These are phyloP conservation scores for Emergomyces africanus DNA, from an alignment of 2,329 filamentous ascomycete species.

Conservation along the genomic window DNA sequence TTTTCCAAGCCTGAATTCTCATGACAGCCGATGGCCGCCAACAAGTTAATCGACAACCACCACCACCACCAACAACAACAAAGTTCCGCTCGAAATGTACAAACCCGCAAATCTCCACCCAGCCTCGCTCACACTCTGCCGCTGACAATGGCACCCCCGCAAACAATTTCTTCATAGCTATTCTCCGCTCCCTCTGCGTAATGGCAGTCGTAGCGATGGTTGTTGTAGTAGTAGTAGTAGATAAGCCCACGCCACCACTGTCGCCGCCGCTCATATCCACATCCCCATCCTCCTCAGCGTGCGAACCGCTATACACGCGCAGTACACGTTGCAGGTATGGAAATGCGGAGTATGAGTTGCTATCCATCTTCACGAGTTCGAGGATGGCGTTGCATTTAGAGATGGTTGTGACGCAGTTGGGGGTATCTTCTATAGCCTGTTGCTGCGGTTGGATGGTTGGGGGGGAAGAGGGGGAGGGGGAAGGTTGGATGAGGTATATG, in stretches of 20 bases:
- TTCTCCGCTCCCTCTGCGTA: constrained; percentile 16
- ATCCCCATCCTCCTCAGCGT: constrained; percentile 8
- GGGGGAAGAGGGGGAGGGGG: constrained; percentile 13
- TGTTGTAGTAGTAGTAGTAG: constrained; percentile 8
- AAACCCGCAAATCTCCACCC: constrained; percentile 42
- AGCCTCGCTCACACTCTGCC: constrained; percentile 38
- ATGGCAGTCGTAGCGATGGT: constrained; percentile 16
- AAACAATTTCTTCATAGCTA: constrained; percentile 30
- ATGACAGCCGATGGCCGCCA: constrained; percentile 38
- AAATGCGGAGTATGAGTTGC: constrained; percentile 16
- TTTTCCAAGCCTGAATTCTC: constrained; percentile 38
- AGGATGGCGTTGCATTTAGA: constrained; percentile 35
- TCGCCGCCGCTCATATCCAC: constrained; percentile 8
- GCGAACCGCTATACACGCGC: constrained; percentile 17
- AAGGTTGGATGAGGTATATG: constrained; percentile 40
- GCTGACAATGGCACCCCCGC: constrained; percentile 40
- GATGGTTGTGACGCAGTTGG: constrained; percentile 25
- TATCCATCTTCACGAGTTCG: constrained; percentile 29
- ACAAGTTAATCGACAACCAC: constrained; percentile 12
- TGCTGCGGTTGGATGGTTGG: constrained; percentile 8
- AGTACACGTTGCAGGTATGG: constrained; percentile 20
- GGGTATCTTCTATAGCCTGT: constrained; percentile 5
- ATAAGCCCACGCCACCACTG: constrained; percentile 5
- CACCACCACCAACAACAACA: neutral
- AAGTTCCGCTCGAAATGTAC: constrained; percentile 22